Percentiles rank a stretch among this genome's conserved stretches.
Evolutionary conservation across 306 rosid genomes (phyloP).

Genomic region (Quercus glauca): DNA sequence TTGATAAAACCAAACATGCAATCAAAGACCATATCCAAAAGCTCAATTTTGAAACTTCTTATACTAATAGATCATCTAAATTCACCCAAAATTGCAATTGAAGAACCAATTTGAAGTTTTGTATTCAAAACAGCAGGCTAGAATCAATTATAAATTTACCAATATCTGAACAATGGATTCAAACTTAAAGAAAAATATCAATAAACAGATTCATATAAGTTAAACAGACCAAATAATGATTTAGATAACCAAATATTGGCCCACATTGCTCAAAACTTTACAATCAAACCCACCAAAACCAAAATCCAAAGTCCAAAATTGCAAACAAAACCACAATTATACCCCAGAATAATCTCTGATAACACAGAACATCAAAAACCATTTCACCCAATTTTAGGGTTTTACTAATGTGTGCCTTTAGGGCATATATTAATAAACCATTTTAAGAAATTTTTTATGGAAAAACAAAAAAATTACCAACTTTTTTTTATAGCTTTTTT

Average conservation of each 20-base stretch:
- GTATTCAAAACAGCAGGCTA: background rate
- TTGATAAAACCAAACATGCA: too few relatives aligned
- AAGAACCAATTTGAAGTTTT: slow-evolving; percentile 1
- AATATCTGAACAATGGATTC: background rate
- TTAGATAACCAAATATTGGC: slow-evolving; percentile 24
- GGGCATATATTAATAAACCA: too few relatives aligned
- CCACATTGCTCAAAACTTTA: slow-evolving; percentile 27
- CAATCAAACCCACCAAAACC: background rate
- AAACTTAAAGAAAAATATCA: background rate
- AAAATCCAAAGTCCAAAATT: background rate
- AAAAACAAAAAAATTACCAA: too few relatives aligned
- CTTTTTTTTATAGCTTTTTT: too few relatives aligned
- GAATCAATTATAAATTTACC: background rate
- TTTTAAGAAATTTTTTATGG: too few relatives aligned
- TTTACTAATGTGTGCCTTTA: too few relatives aligned
- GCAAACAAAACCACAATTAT: slow-evolving; percentile 23
- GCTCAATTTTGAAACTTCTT: too few relatives aligned
- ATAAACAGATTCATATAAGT: background rate
- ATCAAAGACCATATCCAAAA: too few relatives aligned
- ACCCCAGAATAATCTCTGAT: background rate
- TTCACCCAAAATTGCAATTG: slow-evolving; percentile 2
- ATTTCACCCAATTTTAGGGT: background rate
- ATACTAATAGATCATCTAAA: background rate
- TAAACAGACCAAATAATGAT: background rate
- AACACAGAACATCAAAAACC: background rate